Evolutionary conservation across 768 basidiomycete genomes (phyloP).

Genomic region (Candolleomyces aberdarensis): DNA sequence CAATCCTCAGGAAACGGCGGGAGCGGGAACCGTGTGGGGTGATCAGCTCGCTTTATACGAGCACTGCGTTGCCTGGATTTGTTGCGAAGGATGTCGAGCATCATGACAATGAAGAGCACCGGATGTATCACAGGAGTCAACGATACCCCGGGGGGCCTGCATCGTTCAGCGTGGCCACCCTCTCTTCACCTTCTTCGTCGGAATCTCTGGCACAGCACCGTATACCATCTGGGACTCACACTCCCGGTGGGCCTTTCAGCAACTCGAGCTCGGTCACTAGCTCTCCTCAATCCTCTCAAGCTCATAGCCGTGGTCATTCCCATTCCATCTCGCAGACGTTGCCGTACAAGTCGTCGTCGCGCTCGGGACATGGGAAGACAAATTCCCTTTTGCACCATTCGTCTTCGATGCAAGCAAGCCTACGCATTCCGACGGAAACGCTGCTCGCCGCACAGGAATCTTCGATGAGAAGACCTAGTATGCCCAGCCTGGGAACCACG

Average conservation of each 20-base stretch:
- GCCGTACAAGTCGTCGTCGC: background rate
- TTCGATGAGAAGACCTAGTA: conserved; percentile 21
- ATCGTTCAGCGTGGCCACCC: background rate
- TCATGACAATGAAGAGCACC: conserved; percentile 4
- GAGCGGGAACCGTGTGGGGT: conserved; percentile 3
- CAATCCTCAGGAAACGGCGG: background rate
- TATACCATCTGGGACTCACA: background rate
- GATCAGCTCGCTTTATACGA: conserved; percentile 2
- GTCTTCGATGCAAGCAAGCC: conserved; percentile 22
- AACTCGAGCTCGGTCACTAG: background rate
- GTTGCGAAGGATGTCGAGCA: background rate
- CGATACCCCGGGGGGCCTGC: background rate
- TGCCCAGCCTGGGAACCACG: conserved; percentile 17
- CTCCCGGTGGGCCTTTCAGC: background rate
- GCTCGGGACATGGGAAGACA: conserved; percentile 3
- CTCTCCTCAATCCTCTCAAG: background rate
- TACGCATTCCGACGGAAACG: conserved; percentile 7
- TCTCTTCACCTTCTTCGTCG: conserved; percentile 6
- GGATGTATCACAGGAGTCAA: background rate
- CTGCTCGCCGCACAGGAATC: conserved; percentile 6
- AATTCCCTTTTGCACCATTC: conserved; percentile 17
- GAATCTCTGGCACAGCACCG: conserved; percentile 7
- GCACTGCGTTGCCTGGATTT: background rate
- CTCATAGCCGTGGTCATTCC: background rate
- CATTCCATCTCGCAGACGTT: conserved; percentile 6